Evolutionary conservation across 441 rosid genomes (phyloP).

Genomic region (Arabidopsis hybrid): DNA sequence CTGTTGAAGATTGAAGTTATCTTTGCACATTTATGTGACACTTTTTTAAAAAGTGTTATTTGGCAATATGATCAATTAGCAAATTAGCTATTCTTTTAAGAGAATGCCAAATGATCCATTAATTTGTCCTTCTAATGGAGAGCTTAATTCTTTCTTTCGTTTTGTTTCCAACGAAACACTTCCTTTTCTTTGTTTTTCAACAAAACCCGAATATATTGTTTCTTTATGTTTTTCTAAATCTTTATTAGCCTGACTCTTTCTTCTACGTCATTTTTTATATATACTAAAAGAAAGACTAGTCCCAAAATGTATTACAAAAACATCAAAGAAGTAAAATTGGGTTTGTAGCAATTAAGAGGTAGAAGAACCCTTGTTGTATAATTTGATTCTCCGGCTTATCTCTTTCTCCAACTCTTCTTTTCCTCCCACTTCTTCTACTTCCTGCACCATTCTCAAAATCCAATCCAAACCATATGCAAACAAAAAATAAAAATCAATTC

Average conservation of each 20-base stretch:
- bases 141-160: not conserved
- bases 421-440: slow-evolving; percentile 83
- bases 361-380: slow-evolving; percentile 40
- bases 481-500: not conserved
- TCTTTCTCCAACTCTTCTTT: slow-evolving; percentile 75
- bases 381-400: slow-evolving; percentile 57
- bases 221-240: not conserved
- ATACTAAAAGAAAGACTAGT: not conserved
- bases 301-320: not conserved
- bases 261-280: not conserved
- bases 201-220: not conserved
- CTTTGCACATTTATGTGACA: no score
- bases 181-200: no score
- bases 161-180: no score
- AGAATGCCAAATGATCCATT: not conserved
- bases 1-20: slow-evolving; percentile 31
- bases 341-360: slow-evolving; percentile 19
- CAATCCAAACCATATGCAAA: not conserved
- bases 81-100: not conserved
- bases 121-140: not conserved
- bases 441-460: slow-evolving; percentile 47
- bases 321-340: not conserved
- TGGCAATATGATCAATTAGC: not conserved
- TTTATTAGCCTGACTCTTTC: not conserved
- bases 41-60: not conserved